Percentiles rank a stretch among this genome's conserved stretches.
These are phyloP conservation scores for Atkinsonella hypoxylon DNA, from an alignment of 2,329 filamentous ascomycete species.

Conservation along the genomic window DNA sequence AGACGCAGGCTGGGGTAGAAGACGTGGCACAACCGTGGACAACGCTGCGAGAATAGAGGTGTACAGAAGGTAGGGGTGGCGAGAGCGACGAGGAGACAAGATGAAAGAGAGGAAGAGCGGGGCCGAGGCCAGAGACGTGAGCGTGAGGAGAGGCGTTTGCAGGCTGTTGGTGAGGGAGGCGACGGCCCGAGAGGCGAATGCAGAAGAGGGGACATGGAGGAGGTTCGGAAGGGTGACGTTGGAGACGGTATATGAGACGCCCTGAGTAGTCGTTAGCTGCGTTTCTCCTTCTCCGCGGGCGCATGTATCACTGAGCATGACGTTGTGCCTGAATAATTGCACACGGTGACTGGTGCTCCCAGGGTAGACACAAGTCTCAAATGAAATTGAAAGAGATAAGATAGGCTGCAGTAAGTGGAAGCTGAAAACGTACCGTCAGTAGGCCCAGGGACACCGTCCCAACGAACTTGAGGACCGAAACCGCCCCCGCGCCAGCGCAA, in stretches of 20 bases:
- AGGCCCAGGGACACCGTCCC: slow-evolving; percentile 83
- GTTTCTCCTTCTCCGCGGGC: no score
- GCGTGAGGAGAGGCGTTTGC: slow-evolving; percentile 51
- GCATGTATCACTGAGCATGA: no score
- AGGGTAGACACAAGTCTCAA: no score
- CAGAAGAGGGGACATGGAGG: slow-evolving; percentile 66
- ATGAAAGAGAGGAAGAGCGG: slow-evolving; percentile 68
- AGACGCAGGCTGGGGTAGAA: slow-evolving; percentile 28
- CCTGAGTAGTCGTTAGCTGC: slow-evolving; percentile 36
- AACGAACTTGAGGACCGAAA: slow-evolving; percentile 82
- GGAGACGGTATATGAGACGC: slow-evolving; percentile 76
- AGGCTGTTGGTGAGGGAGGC: slow-evolving; percentile 51
- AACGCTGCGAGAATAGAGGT: slow-evolving; percentile 58
- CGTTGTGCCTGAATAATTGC: no score
- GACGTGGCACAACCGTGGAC: slow-evolving; percentile 40
- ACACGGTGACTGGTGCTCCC: no score
- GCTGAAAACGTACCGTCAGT: slow-evolving; percentile 55
- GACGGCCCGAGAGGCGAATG: slow-evolving; percentile 58
- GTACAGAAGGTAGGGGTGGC: slow-evolving; percentile 87
- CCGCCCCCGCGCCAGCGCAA: slow-evolving; percentile 38
- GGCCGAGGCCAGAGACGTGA: slow-evolving; percentile 56
- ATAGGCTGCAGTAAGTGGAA: neutral
- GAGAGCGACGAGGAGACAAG: slow-evolving; percentile 59
- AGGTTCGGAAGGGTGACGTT: slow-evolving; percentile 69
- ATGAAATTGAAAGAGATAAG: neutral